Percentiles rank a stretch among this genome's conserved stretches.
Evolutionary conservation across 148 eudicot species (phyloP).

Genomic region (Amaranthus hypochondriacus): DNA sequence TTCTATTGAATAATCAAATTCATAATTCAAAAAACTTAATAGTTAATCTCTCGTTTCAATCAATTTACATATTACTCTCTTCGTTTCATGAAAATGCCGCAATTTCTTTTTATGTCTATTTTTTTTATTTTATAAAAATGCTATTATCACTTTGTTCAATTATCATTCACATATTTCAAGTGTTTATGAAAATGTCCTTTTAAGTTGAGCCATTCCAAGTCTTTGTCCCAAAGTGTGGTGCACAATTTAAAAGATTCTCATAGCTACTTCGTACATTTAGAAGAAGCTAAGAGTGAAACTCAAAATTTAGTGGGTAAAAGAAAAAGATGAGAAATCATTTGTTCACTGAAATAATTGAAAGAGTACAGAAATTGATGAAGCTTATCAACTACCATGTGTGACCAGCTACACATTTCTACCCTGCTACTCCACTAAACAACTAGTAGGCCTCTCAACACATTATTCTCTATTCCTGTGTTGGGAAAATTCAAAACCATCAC

Average conservation of each 20-base stretch:
- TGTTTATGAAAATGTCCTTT: neutral
- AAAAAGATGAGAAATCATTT: neutral
- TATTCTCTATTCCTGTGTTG: no score
- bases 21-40: no score
- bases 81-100: no score
- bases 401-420: neutral
- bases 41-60: no score
- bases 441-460: neutral
- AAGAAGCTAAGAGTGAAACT: neutral
- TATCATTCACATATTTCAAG: no score
- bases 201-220: neutral
- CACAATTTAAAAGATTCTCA: neutral
- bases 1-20: no score
- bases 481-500: no score
- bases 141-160: no score
- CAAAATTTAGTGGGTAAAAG: neutral
- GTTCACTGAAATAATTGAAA: slow-evolving; percentile 23
- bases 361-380: slow-evolving; percentile 7
- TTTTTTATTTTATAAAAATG: no score
- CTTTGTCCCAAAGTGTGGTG: neutral
- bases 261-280: neutral
- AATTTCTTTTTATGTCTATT: no score
- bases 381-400: neutral
- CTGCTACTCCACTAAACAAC: neutral
- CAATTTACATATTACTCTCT: no score